These are phyloP conservation scores for Flagelloscypha sp. DNA, from an alignment of 768 basidiomycete genomes.

Conservation along the genomic window DNA sequence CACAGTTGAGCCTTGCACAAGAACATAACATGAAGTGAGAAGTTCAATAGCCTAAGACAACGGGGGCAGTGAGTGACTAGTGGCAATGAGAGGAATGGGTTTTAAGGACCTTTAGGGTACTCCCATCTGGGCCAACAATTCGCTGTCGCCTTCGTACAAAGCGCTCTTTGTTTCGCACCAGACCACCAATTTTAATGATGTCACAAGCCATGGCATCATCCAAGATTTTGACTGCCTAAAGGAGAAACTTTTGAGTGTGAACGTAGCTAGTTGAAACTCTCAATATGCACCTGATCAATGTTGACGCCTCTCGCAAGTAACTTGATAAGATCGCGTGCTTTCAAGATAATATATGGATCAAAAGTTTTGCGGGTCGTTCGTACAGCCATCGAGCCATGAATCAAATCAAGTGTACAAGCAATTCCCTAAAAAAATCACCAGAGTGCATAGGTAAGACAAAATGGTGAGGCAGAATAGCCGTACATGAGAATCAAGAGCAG, in stretches of 20 bases:
- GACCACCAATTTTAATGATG: constrained; percentile 94
- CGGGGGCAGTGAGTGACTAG: constrained; percentile 1
- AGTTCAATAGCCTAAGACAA: constrained; percentile 82
- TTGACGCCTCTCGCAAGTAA: constrained; percentile 89
- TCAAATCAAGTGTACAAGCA: constrained; percentile 84
- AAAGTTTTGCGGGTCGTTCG: constrained; percentile 94
- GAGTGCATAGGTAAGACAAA: constrained; percentile 3
- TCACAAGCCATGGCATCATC: constrained; percentile 90
- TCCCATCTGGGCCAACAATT: constrained; percentile 95
- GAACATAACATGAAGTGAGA: constrained; percentile 90
- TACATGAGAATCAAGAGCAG: constrained; percentile 75
- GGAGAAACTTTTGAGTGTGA: too few species aligned
- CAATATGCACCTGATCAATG: constrained; percentile 64
- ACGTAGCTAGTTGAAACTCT: too few species aligned
- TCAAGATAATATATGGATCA: constrained; percentile 94
- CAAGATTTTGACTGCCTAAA: constrained; percentile 84
- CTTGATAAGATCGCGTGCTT: constrained; percentile 94
- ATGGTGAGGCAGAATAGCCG: constrained; percentile 11
- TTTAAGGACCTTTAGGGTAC: constrained; percentile 79
- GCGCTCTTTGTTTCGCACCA: constrained; percentile 91
- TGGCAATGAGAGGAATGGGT: not conserved
- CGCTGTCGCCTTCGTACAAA: constrained; percentile 95
- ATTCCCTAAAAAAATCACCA: constrained; percentile 51
- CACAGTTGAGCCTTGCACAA: constrained; percentile 97
- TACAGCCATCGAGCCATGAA: constrained; percentile 97